Base-by-base conservation (phyloP, 345 rosid genomes). In the Gossypium longicalyx region DNA sequence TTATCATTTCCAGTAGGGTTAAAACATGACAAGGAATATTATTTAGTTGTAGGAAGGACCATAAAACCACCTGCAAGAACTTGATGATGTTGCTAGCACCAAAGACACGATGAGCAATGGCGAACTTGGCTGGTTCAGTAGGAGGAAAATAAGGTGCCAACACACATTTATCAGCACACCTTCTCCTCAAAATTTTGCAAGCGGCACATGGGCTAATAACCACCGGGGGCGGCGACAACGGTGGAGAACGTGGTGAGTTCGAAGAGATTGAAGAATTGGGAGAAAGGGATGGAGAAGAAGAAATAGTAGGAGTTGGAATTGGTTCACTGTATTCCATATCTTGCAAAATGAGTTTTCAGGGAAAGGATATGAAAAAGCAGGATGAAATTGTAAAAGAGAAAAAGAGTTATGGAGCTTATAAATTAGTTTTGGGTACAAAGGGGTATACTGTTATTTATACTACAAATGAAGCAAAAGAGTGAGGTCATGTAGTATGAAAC, bases 61-160 rank as follows among this genome's bases (percentile, higher is more conserved):
- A 34, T 5, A 12, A 10, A 64, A 43, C 47, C 86, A 93, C 98
- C 98, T 93, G 94, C 76, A 93, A 81, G 83, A 90, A 84, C 88
- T 93, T 93, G 73, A 89, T 93, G 85, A 93, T 88, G 83, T 93
- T 93, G 88, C 98, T 93, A 51, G 98, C 97, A 23, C 98, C 98
- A 27, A 93, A 93, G 7, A 93, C 97, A 16, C 98, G 94, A 77
- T 93, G 98, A 34, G 96, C 97, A 67, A 86, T 87, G 74, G 97
- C 89, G 79, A 93, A 93, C 86, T 93, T 90, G 12, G 86, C 72
- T 8, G 98, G 98, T 12, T 93, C 98, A 3, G 97, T 89, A 7
- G 98, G 98, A 44, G 98, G 98, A 70, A 93, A 93, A 51, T 90
- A 93, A 0, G 98, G 98, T 1, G 98, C 98, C 77, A 93, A 74